Evolutionary conservation across 768 basidiomycete species (phyloP).

Genomic region (Amyloporia xantha): DNA sequence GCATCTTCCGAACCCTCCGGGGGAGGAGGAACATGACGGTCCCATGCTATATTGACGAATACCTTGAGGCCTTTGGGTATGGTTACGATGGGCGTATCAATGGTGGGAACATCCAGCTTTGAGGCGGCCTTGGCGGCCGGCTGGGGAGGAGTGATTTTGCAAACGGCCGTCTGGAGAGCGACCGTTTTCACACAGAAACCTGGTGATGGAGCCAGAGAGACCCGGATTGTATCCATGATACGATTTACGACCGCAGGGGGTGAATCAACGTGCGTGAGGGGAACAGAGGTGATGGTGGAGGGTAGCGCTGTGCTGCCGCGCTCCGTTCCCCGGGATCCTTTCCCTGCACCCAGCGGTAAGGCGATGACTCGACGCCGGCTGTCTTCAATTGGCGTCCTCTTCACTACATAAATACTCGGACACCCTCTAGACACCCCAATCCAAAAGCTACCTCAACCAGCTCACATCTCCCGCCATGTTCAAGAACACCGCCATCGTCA

Average conservation of each 20-base stretch:
- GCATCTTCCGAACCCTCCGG: constrained; percentile 52
- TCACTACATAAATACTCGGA: background rate
- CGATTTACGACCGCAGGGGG: background rate
- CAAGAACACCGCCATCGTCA: constrained; percentile 28
- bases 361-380: background rate
- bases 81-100: constrained; percentile 16
- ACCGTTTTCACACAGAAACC: constrained; percentile 70
- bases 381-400: background rate
- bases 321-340: too few species aligned
- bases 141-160: constrained; percentile 13
- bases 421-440: constrained; percentile 6
- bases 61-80: constrained; percentile 51
- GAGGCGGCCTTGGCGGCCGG: background rate
- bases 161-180: constrained; percentile 34
- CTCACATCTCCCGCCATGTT: constrained; percentile 25
- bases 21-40: constrained; percentile 59
- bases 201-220: constrained; percentile 48
- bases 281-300: background rate
- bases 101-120: constrained; percentile 12
- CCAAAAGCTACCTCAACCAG: constrained; percentile 23
- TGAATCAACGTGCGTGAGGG: background rate
- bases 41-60: constrained; percentile 74
- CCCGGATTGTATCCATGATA: constrained; percentile 14
- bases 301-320: too few species aligned
- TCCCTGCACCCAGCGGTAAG: too few species aligned